A percentile compares a stretch with the other conserved stretches of the same genome.
Evolutionary conservation across 352 stramenopile genomes (phyloP).

Genomic region (Phytophthora macrochlamydospora): DNA sequence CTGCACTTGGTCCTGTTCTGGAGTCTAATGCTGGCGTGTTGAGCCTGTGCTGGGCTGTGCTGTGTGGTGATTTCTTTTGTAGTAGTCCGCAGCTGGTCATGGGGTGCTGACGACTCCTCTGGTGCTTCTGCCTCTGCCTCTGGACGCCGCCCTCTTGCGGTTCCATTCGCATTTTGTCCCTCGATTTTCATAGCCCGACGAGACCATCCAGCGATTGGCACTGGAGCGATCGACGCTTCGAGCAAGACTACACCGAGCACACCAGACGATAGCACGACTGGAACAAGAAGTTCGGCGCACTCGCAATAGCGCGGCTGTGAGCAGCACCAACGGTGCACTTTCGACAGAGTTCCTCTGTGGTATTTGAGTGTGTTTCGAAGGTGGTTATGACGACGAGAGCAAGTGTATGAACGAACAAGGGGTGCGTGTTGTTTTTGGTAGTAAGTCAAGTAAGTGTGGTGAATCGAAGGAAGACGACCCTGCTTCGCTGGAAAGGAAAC

Average conservation of each 20-base stretch:
- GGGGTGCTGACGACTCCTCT: conserved; percentile 45
- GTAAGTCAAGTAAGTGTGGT: conserved; percentile 13
- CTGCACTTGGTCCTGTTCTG: conserved; percentile 18
- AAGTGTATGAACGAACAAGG: conserved; percentile 17
- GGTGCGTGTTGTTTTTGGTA: conserved; percentile 16
- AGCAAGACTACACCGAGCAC: conserved; percentile 50
- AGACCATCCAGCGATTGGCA: conserved; percentile 61
- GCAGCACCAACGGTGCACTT: conserved; percentile 41
- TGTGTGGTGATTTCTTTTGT: conserved; percentile 35
- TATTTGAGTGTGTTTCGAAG: conserved; percentile 37
- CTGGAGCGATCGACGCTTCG: conserved; percentile 50
- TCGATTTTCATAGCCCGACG: conserved; percentile 39
- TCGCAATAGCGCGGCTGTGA: conserved; percentile 47
- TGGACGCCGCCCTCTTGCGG: conserved; percentile 35
- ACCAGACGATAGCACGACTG: conserved; percentile 59
- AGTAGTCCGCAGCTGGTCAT: conserved; percentile 42
- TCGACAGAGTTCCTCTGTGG: conserved; percentile 73
- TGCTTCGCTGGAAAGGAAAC: conserved; percentile 4
- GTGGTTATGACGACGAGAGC: conserved; percentile 7
- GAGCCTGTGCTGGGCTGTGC: conserved; percentile 30
- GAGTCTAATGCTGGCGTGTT: conserved; percentile 40
- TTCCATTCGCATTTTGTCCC: conserved; percentile 36
- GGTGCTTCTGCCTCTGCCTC: conserved; percentile 37
- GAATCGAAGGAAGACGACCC: conserved; percentile 30
- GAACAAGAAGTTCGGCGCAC: conserved; percentile 65